phyloP scores from a whole-genome alignment of 805 yeast genomes.

The Candida patagonica region DNA sequence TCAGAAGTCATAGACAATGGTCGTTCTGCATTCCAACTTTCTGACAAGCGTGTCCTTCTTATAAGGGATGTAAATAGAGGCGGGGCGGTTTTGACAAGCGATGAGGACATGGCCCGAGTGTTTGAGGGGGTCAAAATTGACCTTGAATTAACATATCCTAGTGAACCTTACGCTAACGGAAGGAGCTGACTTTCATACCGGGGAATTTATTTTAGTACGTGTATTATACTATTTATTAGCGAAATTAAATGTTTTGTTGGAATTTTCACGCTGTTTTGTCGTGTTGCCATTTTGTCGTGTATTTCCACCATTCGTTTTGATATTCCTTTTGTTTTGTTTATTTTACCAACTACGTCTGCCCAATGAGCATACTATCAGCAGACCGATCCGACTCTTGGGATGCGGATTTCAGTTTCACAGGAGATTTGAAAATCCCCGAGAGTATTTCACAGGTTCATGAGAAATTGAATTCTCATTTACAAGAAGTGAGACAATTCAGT shows the following conservation, averaged over 20 bases:
- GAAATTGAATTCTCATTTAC: constrained; percentile 15
- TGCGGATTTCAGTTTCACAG: constrained; percentile 38
- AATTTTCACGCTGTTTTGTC: too few relatives aligned
- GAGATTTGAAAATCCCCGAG: constrained; percentile 16
- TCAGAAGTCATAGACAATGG: constrained; percentile 74
- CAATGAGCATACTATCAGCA: not conserved
- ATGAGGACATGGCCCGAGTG: constrained; percentile 39
- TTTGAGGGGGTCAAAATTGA: constrained; percentile 33
- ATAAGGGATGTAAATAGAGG: constrained; percentile 28
- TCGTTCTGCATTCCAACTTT: constrained; percentile 57
- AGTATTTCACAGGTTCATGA: constrained; percentile 8
- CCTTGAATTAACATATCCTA: constrained; percentile 29
- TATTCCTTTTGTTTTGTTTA: not conserved
- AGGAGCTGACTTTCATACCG: too few relatives aligned
- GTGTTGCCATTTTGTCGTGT: too few relatives aligned
- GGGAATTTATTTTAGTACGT: too few relatives aligned
- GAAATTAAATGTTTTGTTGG: too few relatives aligned
- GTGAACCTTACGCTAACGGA: not conserved
- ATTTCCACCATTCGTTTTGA: not conserved
- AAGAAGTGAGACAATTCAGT: constrained; percentile 16
- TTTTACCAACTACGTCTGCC: not conserved
- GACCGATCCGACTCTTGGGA: constrained; percentile 42
- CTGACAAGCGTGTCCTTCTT: constrained; percentile 29
- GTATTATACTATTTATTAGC: too few relatives aligned
- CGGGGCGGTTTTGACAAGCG: constrained; percentile 31